Conservation (phyloP, 352 stramenopile species). For the Phytopythium cucurbitacearum region DNA sequence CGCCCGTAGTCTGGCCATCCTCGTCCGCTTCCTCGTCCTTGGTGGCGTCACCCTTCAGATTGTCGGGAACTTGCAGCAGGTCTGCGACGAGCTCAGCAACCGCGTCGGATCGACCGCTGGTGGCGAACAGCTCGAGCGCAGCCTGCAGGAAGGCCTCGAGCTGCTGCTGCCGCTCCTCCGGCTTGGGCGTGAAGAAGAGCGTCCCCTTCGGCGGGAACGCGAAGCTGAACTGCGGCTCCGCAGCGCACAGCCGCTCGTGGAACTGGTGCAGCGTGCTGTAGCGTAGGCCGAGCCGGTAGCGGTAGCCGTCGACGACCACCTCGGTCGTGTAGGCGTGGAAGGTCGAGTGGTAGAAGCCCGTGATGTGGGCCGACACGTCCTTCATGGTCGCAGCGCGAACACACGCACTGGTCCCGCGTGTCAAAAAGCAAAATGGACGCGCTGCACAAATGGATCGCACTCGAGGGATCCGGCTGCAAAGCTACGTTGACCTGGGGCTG, state of each 20-base stretch:
- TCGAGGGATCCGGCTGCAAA: too few species aligned
- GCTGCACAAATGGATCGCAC: too few species aligned
- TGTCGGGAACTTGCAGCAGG: constrained; percentile 44
- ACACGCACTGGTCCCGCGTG: too few species aligned
- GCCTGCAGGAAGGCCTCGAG: constrained; percentile 62
- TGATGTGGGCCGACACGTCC: constrained; percentile 24
- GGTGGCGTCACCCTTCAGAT: constrained; percentile 21
- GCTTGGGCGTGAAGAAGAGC: constrained; percentile 62
- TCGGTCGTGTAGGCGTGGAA: constrained; percentile 62
- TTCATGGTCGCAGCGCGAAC: too few species aligned
- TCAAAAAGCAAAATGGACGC: too few species aligned
- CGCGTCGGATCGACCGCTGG: constrained; percentile 19
- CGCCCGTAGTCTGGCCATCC: constrained; percentile 20
- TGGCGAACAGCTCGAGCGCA: constrained; percentile 32
- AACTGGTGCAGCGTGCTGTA: constrained; percentile 68
- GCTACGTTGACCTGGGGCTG: too few species aligned
- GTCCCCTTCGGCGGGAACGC: constrained; percentile 60
- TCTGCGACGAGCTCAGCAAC: constrained; percentile 45
- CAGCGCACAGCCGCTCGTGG: constrained; percentile 40
- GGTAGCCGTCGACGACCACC: constrained; percentile 31
- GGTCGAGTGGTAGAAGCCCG: constrained; percentile 36
- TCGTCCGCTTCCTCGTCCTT: constrained; percentile 19
- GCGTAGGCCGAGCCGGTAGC: constrained; percentile 44
- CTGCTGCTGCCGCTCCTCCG: constrained; percentile 47
- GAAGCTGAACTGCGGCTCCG: constrained; percentile 39